These are phyloP conservation scores for Hericium rajendrae DNA, from an alignment of 768 basidiomycete genomes.

Conservation along the genomic window DNA sequence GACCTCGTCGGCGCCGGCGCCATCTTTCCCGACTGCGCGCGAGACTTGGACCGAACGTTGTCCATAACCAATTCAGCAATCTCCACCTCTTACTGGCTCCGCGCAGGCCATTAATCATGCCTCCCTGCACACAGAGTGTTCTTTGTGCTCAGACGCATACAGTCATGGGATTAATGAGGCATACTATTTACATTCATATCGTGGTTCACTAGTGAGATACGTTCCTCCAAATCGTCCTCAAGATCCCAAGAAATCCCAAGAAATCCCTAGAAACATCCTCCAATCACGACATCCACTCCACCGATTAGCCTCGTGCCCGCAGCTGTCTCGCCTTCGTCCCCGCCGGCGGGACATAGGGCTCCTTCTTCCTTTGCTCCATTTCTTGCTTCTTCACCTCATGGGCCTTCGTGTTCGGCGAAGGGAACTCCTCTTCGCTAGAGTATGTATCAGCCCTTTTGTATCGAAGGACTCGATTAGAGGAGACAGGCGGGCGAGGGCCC, in stretches of 20 bases:
- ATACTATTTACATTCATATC: too few relatives aligned
- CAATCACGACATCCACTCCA: background rate
- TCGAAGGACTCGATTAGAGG: too few relatives aligned
- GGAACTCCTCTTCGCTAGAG: background rate
- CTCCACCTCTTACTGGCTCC: too few relatives aligned
- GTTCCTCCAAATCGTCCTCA: too few relatives aligned
- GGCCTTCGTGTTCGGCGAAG: background rate
- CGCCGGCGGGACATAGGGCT: background rate
- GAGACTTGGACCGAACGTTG: too few relatives aligned
- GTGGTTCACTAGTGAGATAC: too few relatives aligned
- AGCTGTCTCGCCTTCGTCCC: background rate
- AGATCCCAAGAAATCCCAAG: background rate
- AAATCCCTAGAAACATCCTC: background rate
- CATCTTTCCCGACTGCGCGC: too few relatives aligned
- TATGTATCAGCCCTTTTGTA: background rate
- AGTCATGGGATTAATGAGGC: too few relatives aligned
- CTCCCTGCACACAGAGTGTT: background rate
- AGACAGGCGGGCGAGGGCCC: too few relatives aligned
- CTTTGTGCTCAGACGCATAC: background rate
- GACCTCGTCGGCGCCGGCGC: too few relatives aligned
- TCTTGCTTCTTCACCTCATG: background rate
- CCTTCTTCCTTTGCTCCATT: background rate
- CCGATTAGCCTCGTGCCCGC: background rate
- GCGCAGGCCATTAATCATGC: too few relatives aligned
- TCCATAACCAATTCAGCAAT: too few relatives aligned